Evolutionary conservation across 2,329 filamentous ascomycete genomes (phyloP), one percentile per base, ranked within the genome.

Genomic region (Elsinoe perseae): DNA sequence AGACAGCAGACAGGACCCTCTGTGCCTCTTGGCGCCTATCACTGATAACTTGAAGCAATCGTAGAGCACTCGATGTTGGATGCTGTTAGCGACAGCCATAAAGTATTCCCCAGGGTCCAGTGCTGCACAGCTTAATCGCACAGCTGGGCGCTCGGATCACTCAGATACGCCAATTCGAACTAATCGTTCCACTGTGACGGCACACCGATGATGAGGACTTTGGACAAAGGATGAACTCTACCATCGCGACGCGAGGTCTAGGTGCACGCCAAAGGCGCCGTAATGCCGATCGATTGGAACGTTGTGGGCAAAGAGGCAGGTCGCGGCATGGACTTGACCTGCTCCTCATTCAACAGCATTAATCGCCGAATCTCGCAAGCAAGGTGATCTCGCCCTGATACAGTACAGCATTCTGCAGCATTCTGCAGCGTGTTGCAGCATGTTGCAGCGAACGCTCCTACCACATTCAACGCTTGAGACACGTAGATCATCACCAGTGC

Each of bases 101-200:
- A 10, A 3, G 44, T 50, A 30, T 50, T 43, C 44, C 25, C n/a
- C 25, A 50, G 44, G 44, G 44, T 50, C 25, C 44, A 50, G 18
- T 14, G 44, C 16, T 30, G 5, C 10, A 25, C 14, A 18, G 18
- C 34, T 5, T 27, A 10, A 44, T 44, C 40, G 20, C 10, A 25
- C 25, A 16, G 8, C 14, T 18, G 12, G 44, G 27, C 25, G 44
- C 44, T 50, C 32, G 44, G 43, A 50, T 44, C 40, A n/a, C 16
- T 30, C 44, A 32, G 16, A 1, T 18, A 30, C 44, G 44, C 44
- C 44, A 50, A 32, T 50, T 12, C 25, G 8, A 14, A 18, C 28
- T 30, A 50, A 14, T 50, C 28, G 25, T n/a, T 50, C 25, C 12
- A 32, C 30, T 43, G 21, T 50, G 44, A 50, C 44, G 44, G 44